phyloP scores from a whole-genome alignment of 768 basidiomycete species.

The Rhodotorula kratochvilovae region DNA sequence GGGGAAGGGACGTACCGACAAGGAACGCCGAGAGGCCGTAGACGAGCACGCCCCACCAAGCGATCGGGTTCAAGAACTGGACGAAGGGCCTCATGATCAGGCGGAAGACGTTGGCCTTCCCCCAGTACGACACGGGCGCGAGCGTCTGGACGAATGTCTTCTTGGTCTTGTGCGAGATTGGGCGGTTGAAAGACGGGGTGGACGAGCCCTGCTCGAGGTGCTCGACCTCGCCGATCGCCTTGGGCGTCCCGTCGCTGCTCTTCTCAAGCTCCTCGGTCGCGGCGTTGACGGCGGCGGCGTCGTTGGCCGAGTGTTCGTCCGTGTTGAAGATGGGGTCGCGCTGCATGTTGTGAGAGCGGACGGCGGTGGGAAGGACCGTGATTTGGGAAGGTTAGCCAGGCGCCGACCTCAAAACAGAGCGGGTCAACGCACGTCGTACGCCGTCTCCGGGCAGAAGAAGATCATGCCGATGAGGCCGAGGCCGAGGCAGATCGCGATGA shows the following conservation, averaged over 20 bases:
- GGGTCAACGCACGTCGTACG: constrained; percentile 23
- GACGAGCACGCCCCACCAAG: constrained; percentile 37
- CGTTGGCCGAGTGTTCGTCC: background rate
- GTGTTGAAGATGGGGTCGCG: constrained; percentile 4
- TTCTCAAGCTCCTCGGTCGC: constrained; percentile 7
- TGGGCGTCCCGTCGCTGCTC: background rate
- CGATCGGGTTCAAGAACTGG: constrained; percentile 50
- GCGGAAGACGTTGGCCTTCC: constrained; percentile 48
- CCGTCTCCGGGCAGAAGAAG: constrained; percentile 53
- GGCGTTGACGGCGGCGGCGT: background rate
- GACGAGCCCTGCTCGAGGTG: constrained; percentile 4
- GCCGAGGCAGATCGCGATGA: constrained; percentile 53
- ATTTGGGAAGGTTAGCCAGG: too few species aligned
- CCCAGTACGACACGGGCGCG: constrained; percentile 17
- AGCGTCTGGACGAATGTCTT: constrained; percentile 21
- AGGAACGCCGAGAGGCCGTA: constrained; percentile 38
- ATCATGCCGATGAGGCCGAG: constrained; percentile 50
- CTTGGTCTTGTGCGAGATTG: background rate
- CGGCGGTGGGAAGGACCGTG: too few species aligned
- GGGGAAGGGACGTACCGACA: constrained; percentile 10
- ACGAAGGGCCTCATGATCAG: constrained; percentile 52
- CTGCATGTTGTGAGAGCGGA: background rate
- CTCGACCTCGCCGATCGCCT: constrained; percentile 1
- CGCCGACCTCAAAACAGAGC: too few species aligned
- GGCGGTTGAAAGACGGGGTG: background rate